A percentile compares a stretch with the other conserved stretches of the same genome.
Conservation (phyloP, 768 basidiomycete genomes). For the Brasilioporus rufonigricans region DNA sequence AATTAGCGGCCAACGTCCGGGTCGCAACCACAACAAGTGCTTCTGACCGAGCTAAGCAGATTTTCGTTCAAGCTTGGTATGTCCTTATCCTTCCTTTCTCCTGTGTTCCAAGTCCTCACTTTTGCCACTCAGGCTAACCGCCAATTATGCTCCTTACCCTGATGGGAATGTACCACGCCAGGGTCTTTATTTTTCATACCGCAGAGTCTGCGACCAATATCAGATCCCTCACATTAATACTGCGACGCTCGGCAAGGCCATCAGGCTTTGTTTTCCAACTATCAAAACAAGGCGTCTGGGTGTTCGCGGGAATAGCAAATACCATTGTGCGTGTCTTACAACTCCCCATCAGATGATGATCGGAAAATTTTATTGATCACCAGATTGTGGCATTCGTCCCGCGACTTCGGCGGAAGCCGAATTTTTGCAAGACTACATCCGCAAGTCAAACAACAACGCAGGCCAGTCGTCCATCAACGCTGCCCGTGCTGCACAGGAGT, state of each 20-base stretch:
- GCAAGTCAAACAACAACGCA: conserved; percentile 85
- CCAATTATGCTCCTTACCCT: conserved; percentile 87
- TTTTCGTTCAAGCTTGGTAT: conserved; percentile 90
- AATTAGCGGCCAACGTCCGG: conserved; percentile 82
- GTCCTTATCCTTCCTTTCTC: conserved; percentile 31
- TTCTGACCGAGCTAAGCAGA: conserved; percentile 88
- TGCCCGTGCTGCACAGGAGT: conserved; percentile 69
- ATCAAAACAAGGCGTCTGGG: conserved; percentile 94
- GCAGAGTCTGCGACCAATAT: conserved; percentile 88
- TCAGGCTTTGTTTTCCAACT: conserved; percentile 88
- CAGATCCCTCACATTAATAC: conserved; percentile 94
- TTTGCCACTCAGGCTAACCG: conserved; percentile 66
- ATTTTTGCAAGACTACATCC: conserved; percentile 89
- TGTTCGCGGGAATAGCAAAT: conserved; percentile 93
- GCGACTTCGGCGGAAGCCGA: conserved; percentile 90
- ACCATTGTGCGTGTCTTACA: conserved; percentile 70
- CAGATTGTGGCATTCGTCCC: conserved; percentile 90
- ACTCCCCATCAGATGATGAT: conserved; percentile 34
- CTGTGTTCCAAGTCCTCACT: conserved; percentile 17
- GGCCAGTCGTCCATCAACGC: conserved; percentile 74
- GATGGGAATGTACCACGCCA: conserved; percentile 94
- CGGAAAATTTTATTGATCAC: conserved; percentile 29
- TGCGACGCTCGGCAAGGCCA: conserved; percentile 92
- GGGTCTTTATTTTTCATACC: conserved; percentile 91
- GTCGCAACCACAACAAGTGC: conserved; percentile 89